These are phyloP conservation scores for Huntiella abstrusa DNA, from an alignment of 2,329 filamentous ascomycete genomes.

Conservation along the genomic window DNA sequence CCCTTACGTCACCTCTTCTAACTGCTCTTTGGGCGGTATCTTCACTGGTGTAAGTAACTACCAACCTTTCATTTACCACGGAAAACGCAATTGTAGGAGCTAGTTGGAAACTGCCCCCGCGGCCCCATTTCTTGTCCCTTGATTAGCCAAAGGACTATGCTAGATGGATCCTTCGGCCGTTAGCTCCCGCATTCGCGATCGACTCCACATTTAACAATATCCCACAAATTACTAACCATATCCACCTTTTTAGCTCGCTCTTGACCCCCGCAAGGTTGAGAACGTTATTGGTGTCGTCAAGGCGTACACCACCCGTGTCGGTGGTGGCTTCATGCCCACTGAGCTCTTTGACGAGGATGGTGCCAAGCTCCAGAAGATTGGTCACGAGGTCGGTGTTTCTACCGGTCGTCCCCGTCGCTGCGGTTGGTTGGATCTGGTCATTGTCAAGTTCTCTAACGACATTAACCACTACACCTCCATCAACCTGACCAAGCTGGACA, in stretches of 20 bases:
- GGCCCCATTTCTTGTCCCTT: neutral
- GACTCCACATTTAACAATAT: neutral
- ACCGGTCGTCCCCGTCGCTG: conserved; percentile 17
- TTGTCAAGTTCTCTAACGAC: conserved; percentile 42
- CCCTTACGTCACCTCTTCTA: conserved; percentile 16
- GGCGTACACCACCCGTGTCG: conserved; percentile 39
- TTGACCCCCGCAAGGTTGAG: conserved; percentile 34
- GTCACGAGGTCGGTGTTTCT: conserved; percentile 18
- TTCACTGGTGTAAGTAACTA: conserved; percentile 14
- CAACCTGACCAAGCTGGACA: conserved; percentile 40
- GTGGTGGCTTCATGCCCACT: conserved; percentile 42
- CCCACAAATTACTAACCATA: conserved; percentile 2
- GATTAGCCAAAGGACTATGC: neutral
- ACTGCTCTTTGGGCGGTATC: conserved; percentile 15
- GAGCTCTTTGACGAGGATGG: conserved; percentile 27
- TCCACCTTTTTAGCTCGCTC: conserved; percentile 12
- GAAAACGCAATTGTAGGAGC: neutral
- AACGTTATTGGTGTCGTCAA: conserved; percentile 47
- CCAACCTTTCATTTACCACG: neutral
- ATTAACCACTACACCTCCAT: conserved; percentile 30
- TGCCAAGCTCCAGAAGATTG: conserved; percentile 25
- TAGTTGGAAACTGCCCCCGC: neutral
- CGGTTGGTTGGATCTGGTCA: conserved; percentile 42
- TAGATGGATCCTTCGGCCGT: neutral
- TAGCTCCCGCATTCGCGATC: neutral